A percentile compares a stretch with the other conserved stretches of the same genome.
Evolutionary conservation across 2,329 filamentous ascomycete species (phyloP).

Genomic region (Colletotrichum costaricense): DNA sequence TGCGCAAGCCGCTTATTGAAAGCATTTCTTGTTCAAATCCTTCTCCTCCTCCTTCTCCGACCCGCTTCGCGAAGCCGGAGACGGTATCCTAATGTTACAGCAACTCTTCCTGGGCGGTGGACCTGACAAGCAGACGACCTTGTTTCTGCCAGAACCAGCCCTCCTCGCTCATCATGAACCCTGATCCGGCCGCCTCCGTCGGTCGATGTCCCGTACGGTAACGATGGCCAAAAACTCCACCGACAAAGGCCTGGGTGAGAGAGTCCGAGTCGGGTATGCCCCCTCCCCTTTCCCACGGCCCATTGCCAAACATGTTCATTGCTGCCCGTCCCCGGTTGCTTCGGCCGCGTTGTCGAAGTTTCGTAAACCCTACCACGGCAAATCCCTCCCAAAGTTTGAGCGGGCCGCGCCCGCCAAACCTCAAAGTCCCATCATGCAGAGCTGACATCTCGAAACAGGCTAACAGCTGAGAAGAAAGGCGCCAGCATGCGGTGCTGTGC

Average conservation of each 20-base stretch:
- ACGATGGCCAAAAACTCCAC: neutral
- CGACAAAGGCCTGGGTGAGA: neutral
- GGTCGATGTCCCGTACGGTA: slow-evolving; percentile 17
- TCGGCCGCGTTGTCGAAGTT: neutral
- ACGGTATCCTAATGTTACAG: slow-evolving; percentile 12
- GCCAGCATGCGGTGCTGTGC: neutral
- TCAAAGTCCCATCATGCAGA: neutral
- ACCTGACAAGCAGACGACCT: neutral
- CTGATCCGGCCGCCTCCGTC: neutral
- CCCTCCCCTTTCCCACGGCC: neutral
- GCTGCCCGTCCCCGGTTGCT: neutral
- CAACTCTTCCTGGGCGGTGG: neutral
- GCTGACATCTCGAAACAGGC: slow-evolving; percentile 1
- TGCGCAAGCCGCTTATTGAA: slow-evolving; percentile 4
- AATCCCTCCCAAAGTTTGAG: neutral
- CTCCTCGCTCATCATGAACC: neutral
- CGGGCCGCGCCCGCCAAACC: neutral
- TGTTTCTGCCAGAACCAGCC: neutral
- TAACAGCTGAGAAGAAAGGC: neutral
- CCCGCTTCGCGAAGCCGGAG: slow-evolving; percentile 7
- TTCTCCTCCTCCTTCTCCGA: neutral
- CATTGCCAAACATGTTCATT: slow-evolving; percentile 15
- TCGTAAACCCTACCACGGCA: neutral
- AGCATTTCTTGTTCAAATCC: neutral
- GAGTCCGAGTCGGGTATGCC: neutral